A percentile compares a stretch with the other conserved stretches of the same genome.
Conservation (phyloP, 192 early-diverging fungal species). For the Coemansia sp. region DNA sequence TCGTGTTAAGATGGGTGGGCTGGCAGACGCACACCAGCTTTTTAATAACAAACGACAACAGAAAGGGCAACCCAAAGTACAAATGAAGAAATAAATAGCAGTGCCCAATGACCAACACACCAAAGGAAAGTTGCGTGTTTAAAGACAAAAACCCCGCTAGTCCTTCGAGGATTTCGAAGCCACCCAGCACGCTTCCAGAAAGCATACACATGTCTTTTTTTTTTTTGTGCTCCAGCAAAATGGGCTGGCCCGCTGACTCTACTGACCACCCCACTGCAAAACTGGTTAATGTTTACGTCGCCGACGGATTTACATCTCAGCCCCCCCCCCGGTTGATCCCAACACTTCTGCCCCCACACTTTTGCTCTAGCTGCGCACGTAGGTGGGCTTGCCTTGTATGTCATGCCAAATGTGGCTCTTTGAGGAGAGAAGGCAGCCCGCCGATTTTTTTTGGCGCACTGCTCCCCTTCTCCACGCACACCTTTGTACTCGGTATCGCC, state of each 20-base stretch:
- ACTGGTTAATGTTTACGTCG: not conserved
- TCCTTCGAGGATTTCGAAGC: not conserved
- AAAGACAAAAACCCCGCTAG: not conserved
- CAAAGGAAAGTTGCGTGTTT: not conserved
- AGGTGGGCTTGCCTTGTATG: not conserved
- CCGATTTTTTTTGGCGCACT: not conserved
- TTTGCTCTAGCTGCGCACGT: not conserved
- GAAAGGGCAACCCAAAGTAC: not conserved
- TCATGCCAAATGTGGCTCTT: not conserved
- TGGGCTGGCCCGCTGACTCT: not conserved
- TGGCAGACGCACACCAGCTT: not conserved
- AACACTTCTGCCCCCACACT: not conserved
- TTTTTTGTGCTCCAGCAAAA: not conserved
- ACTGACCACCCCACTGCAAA: not conserved
- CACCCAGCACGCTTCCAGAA: conserved; percentile 1
- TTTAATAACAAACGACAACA: not conserved
- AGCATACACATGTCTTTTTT: not conserved
- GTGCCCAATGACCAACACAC: not conserved
- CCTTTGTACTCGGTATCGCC: not conserved
- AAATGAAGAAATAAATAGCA: not conserved
- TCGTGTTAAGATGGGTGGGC: not conserved
- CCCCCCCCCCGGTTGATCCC: not conserved
- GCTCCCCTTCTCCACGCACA: not conserved
- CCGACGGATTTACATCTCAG: not conserved
- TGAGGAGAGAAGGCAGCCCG: not conserved